Base-by-base conservation (phyloP, 306 rosid genomes). In the Malus sylvestris region DNA sequence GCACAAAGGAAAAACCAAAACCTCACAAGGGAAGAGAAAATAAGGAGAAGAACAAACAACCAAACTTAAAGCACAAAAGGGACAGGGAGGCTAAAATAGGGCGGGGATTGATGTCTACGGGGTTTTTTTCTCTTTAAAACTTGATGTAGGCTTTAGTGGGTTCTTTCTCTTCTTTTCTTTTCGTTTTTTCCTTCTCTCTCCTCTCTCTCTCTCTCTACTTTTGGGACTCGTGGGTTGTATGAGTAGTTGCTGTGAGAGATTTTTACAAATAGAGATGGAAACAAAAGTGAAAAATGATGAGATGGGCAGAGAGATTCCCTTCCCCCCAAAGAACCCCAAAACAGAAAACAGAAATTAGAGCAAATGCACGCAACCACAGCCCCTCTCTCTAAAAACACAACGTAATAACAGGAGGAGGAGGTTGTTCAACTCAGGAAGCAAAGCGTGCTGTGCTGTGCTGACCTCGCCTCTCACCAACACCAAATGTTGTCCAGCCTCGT, bases 291-390 rank as follows among this genome's bases (percentile, higher is more conserved):
- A 30, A 49, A 52, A 73, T 38, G 82, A 85, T 15, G 30, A 60
- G 74, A 71, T 63, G 57, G 19, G 4, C 68, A 75, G 78, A 79
- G 91, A 89, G 86, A 88, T 84, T 91, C 93, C 72, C 53, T 67
- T 58, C 12, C 67, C 80, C 79, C 70, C 67, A 74, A 80, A 83
- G 83, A 79, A 35, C 75, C 74, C 81, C 71, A 82, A 91, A 88
- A 78, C 80, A 76, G 84, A 83, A 85, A 74, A 78, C 58, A 55
- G 81, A 86, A 87, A 78, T 80, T 82, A 85, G 89, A 81, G 66
- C 81, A 81, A 58, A 59, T 16, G 73, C 89, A 93, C 91, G 96
- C 93, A 88, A 89, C 86, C 81, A 79, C 77, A 81, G 70, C 63
- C 59, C 20, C 8, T 15, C 67, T 68, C 82, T 71, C 20, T 49